Evolutionary conservation across 257 asterid species (phyloP).

Genomic region (Parsonsia alboflavescens): DNA sequence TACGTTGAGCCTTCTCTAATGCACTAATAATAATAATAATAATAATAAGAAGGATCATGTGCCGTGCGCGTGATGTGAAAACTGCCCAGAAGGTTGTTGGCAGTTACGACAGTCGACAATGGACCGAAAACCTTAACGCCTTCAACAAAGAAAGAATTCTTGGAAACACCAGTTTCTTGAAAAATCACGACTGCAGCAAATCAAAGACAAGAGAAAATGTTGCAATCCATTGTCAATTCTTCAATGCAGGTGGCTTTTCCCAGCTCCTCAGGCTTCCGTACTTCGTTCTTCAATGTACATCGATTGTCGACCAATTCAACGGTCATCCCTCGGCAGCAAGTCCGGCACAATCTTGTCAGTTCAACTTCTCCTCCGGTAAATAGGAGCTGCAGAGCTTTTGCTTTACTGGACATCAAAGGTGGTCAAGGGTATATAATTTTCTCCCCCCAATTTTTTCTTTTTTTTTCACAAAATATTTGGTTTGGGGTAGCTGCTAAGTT

Average conservation of each 20-base stretch:
- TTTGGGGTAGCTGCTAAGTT: neutral
- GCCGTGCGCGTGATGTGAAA: no score
- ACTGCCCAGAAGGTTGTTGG: no score
- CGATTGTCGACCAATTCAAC: neutral
- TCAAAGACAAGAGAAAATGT: conserved; percentile 1
- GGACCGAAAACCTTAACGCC: no score
- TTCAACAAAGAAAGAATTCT: no score
- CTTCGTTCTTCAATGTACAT: neutral
- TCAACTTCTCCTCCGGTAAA: neutral
- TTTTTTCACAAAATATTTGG: neutral
- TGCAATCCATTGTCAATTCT: neutral
- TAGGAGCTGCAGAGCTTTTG: neutral
- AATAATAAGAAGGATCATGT: no score
- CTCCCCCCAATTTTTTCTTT: neutral
- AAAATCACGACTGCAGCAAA: neutral
- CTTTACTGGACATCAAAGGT: conserved; percentile 6
- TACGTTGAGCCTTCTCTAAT: no score
- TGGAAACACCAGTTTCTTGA: neutral
- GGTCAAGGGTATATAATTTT: conserved; percentile 5
- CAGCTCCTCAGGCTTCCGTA: neutral
- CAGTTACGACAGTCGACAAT: no score
- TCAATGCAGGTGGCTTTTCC: neutral
- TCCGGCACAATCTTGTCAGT: neutral
- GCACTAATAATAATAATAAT: no score
- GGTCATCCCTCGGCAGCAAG: neutral